phyloP scores from a whole-genome alignment of 169 alveolate genomes.

The Eimeria acervulina region DNA sequence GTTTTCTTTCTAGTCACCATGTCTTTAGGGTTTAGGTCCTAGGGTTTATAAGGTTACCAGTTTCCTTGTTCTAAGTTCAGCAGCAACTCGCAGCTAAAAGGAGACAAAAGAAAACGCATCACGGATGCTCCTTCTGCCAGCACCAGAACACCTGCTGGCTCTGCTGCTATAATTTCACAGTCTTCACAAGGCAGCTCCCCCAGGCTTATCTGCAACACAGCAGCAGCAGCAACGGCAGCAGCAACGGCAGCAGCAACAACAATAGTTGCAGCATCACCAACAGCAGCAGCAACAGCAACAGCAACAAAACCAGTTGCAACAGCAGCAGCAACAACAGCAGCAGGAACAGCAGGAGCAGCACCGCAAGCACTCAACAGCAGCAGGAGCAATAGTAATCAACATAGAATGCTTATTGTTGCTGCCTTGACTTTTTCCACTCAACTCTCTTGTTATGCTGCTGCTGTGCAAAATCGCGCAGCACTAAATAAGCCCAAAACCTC shows the following conservation, averaged over 20 bases:
- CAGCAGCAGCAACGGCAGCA: not conserved
- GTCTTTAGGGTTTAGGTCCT: no score
- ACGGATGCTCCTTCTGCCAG: not conserved
- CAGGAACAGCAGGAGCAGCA: no score
- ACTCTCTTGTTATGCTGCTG: no score
- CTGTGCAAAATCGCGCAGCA: no score
- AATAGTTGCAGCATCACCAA: not conserved
- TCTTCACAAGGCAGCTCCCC: not conserved
- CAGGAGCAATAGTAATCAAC: no score
- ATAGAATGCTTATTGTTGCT: no score
- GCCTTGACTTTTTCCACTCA: not conserved
- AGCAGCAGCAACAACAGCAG: not conserved
- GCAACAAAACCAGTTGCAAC: not conserved
- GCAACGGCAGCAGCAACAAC: not conserved
- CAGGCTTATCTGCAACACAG: not conserved
- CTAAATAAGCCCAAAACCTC: no score
- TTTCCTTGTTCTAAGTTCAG: not conserved
- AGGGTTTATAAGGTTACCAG: no score
- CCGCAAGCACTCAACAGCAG: no score
- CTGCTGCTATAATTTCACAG: not conserved
- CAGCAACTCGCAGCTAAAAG: slow-evolving; percentile 1
- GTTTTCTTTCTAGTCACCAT: no score
- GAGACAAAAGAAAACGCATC: not conserved
- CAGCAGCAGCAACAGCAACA: no score
- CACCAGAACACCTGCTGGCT: slow-evolving; percentile 1